Evolutionary conservation across 441 rosid genomes (phyloP).

Genomic region (Macaranga tanarius): DNA sequence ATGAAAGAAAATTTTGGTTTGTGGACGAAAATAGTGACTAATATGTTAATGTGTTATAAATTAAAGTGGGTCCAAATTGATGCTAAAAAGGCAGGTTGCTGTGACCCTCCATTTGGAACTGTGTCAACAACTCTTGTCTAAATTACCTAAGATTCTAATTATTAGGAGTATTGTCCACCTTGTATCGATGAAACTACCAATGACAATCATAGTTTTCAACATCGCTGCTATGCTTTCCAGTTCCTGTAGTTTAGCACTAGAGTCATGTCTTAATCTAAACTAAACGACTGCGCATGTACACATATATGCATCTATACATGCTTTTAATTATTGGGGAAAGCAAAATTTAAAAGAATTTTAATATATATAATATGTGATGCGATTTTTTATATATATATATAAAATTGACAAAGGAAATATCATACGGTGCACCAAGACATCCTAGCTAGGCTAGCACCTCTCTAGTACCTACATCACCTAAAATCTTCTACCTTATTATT

Average conservation of each 20-base stretch:
- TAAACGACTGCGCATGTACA: neutral
- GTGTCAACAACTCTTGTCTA: slow-evolving; percentile 55
- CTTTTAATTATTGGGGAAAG: neutral
- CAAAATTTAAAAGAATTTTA: no score
- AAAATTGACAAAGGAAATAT: no score
- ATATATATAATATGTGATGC: no score
- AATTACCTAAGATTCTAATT: slow-evolving; percentile 42
- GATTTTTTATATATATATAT: no score
- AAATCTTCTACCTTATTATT: no score
- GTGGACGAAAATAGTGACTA: slow-evolving; percentile 21
- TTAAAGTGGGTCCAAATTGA: slow-evolving; percentile 37
- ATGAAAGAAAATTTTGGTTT: slow-evolving; percentile 4
- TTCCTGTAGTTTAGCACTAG: slow-evolving; percentile 16
- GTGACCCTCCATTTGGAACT: slow-evolving; percentile 35
- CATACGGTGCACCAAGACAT: no score
- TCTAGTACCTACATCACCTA: no score
- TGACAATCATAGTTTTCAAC: slow-evolving; percentile 30
- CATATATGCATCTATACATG: neutral
- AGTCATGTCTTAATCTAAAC: slow-evolving; percentile 15
- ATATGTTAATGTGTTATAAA: slow-evolving; percentile 10
- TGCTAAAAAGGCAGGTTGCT: slow-evolving; percentile 30
- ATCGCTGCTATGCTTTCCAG: slow-evolving; percentile 21
- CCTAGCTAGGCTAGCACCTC: no score
- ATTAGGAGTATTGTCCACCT: slow-evolving; percentile 32
- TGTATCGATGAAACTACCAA: slow-evolving; percentile 25